Base-by-base conservation (phyloP, 2,329 filamentous ascomycete genomes). In the Curvularia spicifera region DNA sequence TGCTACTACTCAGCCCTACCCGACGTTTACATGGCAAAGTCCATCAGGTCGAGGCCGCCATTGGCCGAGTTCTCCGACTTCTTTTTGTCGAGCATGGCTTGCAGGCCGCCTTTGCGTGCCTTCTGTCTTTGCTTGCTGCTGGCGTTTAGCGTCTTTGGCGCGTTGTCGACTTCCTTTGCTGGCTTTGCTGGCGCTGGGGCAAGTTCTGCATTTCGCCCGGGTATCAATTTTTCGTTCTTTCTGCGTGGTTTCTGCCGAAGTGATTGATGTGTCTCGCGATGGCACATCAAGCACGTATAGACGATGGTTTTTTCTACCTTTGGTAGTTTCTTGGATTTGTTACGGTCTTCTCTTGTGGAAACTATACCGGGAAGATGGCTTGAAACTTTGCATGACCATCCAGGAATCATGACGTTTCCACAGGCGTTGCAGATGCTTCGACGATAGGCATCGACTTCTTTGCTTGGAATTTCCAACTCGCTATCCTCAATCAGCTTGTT, bases 121-220 rank as follows among this genome's bases (percentile, higher is more conserved):
- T 84, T 85, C 24, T 82, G 82, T 64, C 84, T 76, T 65, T 84
- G 84, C 71, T 85, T 85, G 75, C 83, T 85, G 73, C 70, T 76
- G 33, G 73, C 68, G 53, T 75, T 84, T 13, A 78, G 73, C 43
- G 82, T 69, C 60, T 73, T 76, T 26, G 59, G 54, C 24, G 65
- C 46, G 44, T 44, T 55, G 8, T 54, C 51, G 13, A 65, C 61
- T 33, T 69, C 56, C 12, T 51, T 56, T n/a, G 46, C 45, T 22
- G 51, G 35, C 28, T 51, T 59, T 28, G 33, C 33, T 35, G 39
- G 9, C 8, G 52, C 42, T 20, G 43, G 56, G 37, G 18, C 42
- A 22, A 47, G 45, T 18, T 51, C 40, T 13, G 53, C 22, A 33
- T 58, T 35, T 33, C 44, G 52, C 13, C 22, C 47, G 10, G 51